Evolutionary conservation across 352 stramenopile species (phyloP).

Genomic region (Pythium inflatum): DNA sequence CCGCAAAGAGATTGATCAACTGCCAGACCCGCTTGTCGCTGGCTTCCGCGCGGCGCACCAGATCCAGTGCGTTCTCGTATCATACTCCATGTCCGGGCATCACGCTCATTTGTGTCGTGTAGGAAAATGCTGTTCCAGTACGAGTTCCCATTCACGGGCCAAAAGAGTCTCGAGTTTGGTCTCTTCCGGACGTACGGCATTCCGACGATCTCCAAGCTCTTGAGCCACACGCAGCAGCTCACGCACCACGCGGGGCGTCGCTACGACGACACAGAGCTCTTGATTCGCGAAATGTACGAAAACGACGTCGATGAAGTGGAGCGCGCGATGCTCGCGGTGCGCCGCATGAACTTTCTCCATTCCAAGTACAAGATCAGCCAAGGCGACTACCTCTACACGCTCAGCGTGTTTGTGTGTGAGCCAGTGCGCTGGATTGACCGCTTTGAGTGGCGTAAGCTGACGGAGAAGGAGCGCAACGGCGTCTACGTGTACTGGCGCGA

Average conservation of each 20-base stretch:
- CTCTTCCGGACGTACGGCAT: constrained; percentile 29
- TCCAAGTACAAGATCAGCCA: constrained; percentile 28
- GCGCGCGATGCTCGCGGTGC: constrained; percentile 6
- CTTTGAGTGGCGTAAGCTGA: constrained; percentile 18
- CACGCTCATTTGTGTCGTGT: background rate
- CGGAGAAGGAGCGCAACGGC: constrained; percentile 10
- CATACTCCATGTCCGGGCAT: no score
- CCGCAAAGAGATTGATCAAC: constrained; percentile 12
- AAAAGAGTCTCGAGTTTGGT: constrained; percentile 26
- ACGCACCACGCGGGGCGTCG: constrained; percentile 16
- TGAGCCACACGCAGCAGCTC: constrained; percentile 11
- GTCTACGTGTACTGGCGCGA: constrained; percentile 24
- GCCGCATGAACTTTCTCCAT: constrained; percentile 27
- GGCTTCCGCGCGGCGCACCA: constrained; percentile 17
- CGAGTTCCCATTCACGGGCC: constrained; percentile 17
- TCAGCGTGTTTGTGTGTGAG: constrained; percentile 27
- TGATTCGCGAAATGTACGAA: constrained; percentile 21
- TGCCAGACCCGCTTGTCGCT: constrained; percentile 18
- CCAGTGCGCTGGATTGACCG: constrained; percentile 24
- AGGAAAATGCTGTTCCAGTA: constrained; percentile 8
- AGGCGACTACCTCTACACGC: constrained; percentile 24
- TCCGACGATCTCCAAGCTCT: constrained; percentile 18
- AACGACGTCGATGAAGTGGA: constrained; percentile 20
- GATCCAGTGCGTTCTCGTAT: constrained; percentile 7
- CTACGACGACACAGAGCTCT: constrained; percentile 26